Conservation (phyloP, 2,329 filamentous ascomycete genomes). For the Knufia fluminis region DNA sequence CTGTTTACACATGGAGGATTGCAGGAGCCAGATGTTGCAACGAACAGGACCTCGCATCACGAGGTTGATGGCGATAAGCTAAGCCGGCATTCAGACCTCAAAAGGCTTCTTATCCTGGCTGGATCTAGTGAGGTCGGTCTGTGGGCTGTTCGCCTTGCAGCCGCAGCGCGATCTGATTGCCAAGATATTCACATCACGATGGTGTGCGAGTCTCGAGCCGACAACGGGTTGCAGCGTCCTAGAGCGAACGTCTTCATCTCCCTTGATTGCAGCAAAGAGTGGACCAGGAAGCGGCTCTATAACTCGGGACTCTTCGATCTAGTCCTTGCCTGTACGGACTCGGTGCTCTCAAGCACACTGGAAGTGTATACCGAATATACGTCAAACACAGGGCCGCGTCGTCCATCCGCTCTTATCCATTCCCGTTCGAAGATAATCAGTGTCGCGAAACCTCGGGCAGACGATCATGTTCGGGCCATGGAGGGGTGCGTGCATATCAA, state of each 20-base stretch:
- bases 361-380: background rate
- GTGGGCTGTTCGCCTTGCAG: constrained; percentile 26
- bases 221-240: background rate
- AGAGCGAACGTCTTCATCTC: background rate
- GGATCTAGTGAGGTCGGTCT: constrained; percentile 30
- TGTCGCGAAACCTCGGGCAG: background rate
- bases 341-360: background rate
- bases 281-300: background rate
- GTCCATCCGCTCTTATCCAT: background rate
- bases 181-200: background rate
- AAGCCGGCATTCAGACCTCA: background rate
- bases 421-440: background rate
- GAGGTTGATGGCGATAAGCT: too few relatives aligned
- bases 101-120: constrained; percentile 32
- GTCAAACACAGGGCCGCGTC: background rate
- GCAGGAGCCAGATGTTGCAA: constrained; percentile 9
- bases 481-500: too few relatives aligned
- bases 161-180: background rate
- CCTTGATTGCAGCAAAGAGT: background rate
- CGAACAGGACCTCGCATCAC: too few relatives aligned
- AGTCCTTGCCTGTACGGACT: too few relatives aligned
- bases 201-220: background rate
- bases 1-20: constrained; percentile 31
- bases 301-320: background rate
- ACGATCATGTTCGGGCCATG: too few relatives aligned